These are phyloP conservation scores for Linderina pennispora DNA, from an alignment of 192 early-diverging fungal species.

Conservation along the genomic window DNA sequence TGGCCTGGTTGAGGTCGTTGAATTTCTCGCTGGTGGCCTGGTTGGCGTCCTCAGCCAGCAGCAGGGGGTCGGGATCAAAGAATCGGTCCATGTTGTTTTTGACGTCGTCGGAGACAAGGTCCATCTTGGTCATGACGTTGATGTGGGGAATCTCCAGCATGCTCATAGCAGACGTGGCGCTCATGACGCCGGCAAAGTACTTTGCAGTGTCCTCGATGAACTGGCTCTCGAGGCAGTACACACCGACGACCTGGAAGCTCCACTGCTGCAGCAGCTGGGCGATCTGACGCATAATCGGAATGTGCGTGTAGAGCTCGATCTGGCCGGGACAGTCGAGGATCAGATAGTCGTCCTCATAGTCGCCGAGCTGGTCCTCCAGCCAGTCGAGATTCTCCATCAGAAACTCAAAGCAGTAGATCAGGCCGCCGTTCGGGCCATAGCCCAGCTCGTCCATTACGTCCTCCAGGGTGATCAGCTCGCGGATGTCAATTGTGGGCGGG, in stretches of 20 bases:
- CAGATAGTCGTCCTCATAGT: constrained; percentile 93
- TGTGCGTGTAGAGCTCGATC: constrained; percentile 98
- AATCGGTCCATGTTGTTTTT: constrained; percentile 68
- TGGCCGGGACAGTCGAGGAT: constrained; percentile 97
- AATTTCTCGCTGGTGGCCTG: constrained; percentile 65
- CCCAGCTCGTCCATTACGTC: constrained; percentile 97
- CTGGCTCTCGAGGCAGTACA: constrained; percentile 91
- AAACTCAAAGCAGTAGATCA: constrained; percentile 97
- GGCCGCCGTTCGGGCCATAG: constrained; percentile 95
- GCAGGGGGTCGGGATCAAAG: constrained; percentile 83
- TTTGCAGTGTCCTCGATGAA: constrained; percentile 95
- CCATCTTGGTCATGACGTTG: constrained; percentile 98
- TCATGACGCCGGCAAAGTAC: constrained; percentile 95
- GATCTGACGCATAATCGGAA: constrained; percentile 86
- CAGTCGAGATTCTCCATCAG: constrained; percentile 94
- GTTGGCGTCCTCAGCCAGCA: constrained; percentile 82
- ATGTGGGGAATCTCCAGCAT: constrained; percentile 97
- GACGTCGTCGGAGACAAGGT: constrained; percentile 65
- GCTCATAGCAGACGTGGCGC: constrained; percentile 93
- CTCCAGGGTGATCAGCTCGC: constrained; percentile 93
- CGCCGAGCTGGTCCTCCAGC: constrained; percentile 88
- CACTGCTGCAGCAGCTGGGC: constrained; percentile 60
- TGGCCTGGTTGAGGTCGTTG: constrained; percentile 79
- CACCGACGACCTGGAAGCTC: constrained; percentile 84
- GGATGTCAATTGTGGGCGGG: constrained; percentile 81